Conservation (phyloP, 441 rosid species). For the Gossypium trilobum region DNA sequence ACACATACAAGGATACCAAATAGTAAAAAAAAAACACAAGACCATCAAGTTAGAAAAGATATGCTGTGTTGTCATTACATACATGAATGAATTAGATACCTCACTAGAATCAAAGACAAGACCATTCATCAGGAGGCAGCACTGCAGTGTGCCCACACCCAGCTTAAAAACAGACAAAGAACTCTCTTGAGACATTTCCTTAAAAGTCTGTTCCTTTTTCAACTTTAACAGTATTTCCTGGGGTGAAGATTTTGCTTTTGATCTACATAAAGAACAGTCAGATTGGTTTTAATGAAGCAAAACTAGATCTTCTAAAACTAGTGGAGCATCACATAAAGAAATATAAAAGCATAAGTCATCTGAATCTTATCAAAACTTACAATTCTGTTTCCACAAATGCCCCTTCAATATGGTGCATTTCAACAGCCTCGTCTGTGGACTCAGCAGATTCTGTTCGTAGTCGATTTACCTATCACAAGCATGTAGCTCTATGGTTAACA, state of each 20-base stretch:
- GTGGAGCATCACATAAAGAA: conserved; percentile 10
- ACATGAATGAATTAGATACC: conserved; percentile 40
- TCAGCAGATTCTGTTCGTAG: conserved; percentile 57
- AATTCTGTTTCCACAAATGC: conserved; percentile 88
- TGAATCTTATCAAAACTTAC: conserved; percentile 32
- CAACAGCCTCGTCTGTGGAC: conserved; percentile 52
- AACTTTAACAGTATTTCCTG: conserved; percentile 77
- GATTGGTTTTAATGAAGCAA: conserved; percentile 11
- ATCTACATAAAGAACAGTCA: conserved; percentile 33
- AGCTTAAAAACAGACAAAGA: conserved; percentile 80
- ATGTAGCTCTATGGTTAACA: conserved; percentile 1
- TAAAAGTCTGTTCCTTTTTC: conserved; percentile 58
- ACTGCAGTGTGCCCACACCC: conserved; percentile 69
- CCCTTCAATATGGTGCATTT: conserved; percentile 80
- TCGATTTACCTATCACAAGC: conserved; percentile 56
- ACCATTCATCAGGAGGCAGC: conserved; percentile 89
- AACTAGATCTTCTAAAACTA: neutral
- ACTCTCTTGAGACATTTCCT: conserved; percentile 59
- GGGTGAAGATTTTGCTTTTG: conserved; percentile 75
- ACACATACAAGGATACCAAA: neutral
- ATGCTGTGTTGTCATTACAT: conserved; percentile 8
- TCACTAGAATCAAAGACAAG: conserved; percentile 80
- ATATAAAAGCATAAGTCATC: conserved; percentile 15
- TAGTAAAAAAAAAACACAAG: neutral
- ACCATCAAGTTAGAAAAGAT: neutral